Base-by-base conservation (phyloP, 106 monocot species). In the Dioscorea alata region DNA sequence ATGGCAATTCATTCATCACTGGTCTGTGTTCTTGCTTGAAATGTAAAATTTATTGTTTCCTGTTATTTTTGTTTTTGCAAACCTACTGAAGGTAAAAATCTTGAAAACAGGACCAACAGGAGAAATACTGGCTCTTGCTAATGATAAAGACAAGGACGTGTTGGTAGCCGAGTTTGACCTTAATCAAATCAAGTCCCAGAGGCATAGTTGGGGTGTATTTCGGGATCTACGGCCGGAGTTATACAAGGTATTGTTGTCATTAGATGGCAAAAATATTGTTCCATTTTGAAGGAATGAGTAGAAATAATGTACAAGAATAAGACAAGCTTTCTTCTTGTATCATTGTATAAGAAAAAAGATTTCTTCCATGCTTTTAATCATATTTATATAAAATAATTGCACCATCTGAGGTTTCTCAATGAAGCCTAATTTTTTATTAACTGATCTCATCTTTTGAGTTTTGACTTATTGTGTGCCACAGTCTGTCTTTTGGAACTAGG, bases 1-100 rank as follows among this genome's bases (percentile, higher is more conserved):
- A 89, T 72, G 95, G 95, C 15, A 96, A 96, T 75, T 96, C 95
- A 8, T 96, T 91, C 66, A 92, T 91, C 51, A 82, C 95, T 73
- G 95, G 93, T 87, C 23, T 6, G 4, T 48, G 8, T 23, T 5
- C 4, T 1, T 0, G 0, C 31, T 33, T 15, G 8, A 17, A 12
- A 32, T 34, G 2, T n/a, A 28, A 64, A 17, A 4, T 13, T n/a
- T 49, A 67, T 28, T 20, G 22, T 50, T 13, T 23, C 28, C 28
- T 50, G 2, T 23, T 23, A 12, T 13, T 20, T 21, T 23, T 22
- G 21, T 53, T 64, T 64, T 6, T 68, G 18, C 56, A 24, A 23
- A 61, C 23, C 6, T 28, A 16, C 34, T 12, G 16, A 10, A n/a
- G 8, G 18, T 64, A 24, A 48, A 25, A 21, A 33, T 8, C 16